Base-by-base conservation (phyloP, 495 filamentous ascomycete species). In the Penicillium pancosmium region DNA sequence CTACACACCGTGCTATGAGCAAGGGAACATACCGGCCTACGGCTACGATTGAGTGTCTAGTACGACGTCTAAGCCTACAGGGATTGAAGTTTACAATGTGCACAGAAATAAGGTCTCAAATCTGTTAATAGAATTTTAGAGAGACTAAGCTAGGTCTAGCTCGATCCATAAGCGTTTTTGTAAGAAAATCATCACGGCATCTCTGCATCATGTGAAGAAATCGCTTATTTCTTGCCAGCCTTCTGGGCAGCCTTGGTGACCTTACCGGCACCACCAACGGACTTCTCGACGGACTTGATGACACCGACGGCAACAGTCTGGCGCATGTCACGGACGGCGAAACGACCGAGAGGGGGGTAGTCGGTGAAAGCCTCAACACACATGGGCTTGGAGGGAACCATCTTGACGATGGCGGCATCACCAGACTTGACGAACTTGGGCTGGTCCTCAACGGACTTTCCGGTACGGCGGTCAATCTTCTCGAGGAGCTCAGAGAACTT, bases 351-450 rank as follows among this genome's bases (percentile, higher is more conserved):
- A 75, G 95, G 94, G 69, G 94, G 93, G 85, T 98, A 98, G 68
- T 98, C 92, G 70, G 93, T 96, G 92, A 98, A 98, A 67, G 95
- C 84, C 91, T 98, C 94, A 77, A 98, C 94, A 82, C 94, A 98
- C 94, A 98, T 98, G 73, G 94, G 94, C 92, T 98, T 98, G 82
- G 94, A 97, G 69, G 94, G 94, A 85, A 97, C 74, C 94, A 98
- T 98, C 91, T 96, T 98, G 84, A 98, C 95, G 82, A 98, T 98
- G 79, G 93, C 92, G 68, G 94, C 94, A 75, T 98, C 94, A 89
- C 94, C 94, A 70, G 93, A 97, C 91, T 98, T 98, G 91, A 98
- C 91, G 86, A 97, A 97, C 88, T 98, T 98, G 77, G 94, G 94
- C 61, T 62, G 69, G 74, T 84, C 72, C 80, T 98, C 94, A 73